Evolutionary conservation across 2,329 filamentous ascomycete species (phyloP).

Genomic region (Hypoxylon sp.): DNA sequence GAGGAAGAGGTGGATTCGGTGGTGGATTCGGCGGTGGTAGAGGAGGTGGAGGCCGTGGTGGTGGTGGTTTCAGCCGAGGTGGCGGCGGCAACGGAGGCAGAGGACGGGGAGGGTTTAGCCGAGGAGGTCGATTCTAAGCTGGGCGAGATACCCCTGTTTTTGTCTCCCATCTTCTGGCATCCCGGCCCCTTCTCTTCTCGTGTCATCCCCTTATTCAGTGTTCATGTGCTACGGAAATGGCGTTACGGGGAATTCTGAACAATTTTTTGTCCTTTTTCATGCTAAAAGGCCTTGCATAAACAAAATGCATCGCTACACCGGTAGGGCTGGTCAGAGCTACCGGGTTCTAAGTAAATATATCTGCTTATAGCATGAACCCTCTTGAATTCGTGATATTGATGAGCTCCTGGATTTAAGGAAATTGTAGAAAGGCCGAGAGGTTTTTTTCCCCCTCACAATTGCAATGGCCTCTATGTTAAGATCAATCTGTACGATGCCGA

Average conservation of each 20-base stretch:
- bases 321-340: neutral
- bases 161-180: constrained; percentile 5
- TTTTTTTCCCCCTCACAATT: too few relatives aligned
- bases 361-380: constrained; percentile 6
- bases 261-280: neutral
- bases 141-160: constrained; percentile 29
- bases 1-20: constrained; percentile 59
- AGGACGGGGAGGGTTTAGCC: constrained; percentile 54
- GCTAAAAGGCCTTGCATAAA: constrained; percentile 11
- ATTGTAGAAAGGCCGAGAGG: neutral
- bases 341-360: constrained; percentile 15
- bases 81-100: constrained; percentile 56
- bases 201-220: constrained; percentile 24
- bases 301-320: constrained; percentile 6
- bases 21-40: constrained; percentile 62
- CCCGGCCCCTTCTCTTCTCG: neutral
- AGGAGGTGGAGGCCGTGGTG: constrained; percentile 67
- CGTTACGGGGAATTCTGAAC: constrained; percentile 46
- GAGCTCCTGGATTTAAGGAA: neutral
- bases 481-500: too few relatives aligned
- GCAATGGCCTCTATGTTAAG: too few relatives aligned
- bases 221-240: constrained; percentile 48
- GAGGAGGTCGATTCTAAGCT: constrained; percentile 46
- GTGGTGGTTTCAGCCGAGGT: constrained; percentile 58
- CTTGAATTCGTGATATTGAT: neutral